phyloP scores from a whole-genome alignment of 805 yeast genomes.

The Candida yuanshanica region DNA sequence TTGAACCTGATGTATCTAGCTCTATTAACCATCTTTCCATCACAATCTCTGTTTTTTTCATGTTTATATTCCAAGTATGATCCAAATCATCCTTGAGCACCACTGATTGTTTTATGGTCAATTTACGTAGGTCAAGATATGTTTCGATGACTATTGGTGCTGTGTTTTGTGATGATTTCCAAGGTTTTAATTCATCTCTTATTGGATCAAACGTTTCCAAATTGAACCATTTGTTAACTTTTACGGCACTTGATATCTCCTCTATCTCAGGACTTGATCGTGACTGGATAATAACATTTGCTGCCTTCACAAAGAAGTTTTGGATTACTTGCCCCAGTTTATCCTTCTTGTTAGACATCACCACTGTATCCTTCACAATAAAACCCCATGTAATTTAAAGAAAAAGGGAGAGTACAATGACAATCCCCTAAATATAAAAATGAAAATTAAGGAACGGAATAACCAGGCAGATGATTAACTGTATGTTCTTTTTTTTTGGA shows the following conservation, averaged over 20 bases:
- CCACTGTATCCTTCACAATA: too few species aligned
- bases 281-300: conserved; percentile 49
- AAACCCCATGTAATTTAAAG: too few species aligned
- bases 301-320: conserved; percentile 61
- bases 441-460: too few species aligned
- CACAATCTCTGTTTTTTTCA: conserved; percentile 76
- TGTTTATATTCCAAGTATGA: conserved; percentile 52
- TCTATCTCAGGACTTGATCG: conserved; percentile 19
- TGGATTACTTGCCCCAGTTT: conserved; percentile 23
- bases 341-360: conserved; percentile 16
- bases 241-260: conserved; percentile 3
- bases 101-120: conserved; percentile 52
- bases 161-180: conserved; percentile 45
- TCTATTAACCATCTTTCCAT: conserved; percentile 92
- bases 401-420: too few species aligned
- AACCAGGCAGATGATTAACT: too few species aligned
- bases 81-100: conserved; percentile 51
- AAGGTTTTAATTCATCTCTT: conserved; percentile 55
- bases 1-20: conserved; percentile 46
- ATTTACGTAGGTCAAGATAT: conserved; percentile 57
- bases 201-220: conserved; percentile 36
- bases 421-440: too few species aligned
- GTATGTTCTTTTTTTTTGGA: too few species aligned
- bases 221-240: conserved; percentile 60
- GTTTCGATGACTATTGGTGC: conserved; percentile 89